A percentile compares a stretch with the other conserved stretches of the same genome.
Conservation (phyloP, 2,329 filamentous ascomycete species). For the Paecilomyces formosus region DNA sequence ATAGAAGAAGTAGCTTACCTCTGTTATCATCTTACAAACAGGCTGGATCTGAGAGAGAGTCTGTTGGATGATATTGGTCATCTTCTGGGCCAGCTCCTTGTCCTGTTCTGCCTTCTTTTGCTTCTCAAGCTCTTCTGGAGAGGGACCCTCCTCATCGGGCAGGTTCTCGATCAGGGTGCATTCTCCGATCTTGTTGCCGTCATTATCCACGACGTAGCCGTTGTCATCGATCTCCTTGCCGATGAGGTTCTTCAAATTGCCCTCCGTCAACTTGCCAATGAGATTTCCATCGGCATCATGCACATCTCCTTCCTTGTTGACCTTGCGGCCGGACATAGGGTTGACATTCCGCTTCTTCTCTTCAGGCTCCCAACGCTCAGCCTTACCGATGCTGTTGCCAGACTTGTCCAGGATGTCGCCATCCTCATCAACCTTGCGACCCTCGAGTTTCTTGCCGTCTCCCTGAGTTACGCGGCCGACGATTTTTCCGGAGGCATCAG, state of each 20-base stretch:
- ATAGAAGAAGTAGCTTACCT: conserved; percentile 40
- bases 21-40: conserved; percentile 77
- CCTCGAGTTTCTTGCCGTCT: conserved; percentile 56
- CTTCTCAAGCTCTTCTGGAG: conserved; percentile 44
- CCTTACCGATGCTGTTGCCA: conserved; percentile 61
- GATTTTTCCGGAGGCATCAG: conserved; percentile 46
- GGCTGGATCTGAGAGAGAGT: conserved; percentile 78
- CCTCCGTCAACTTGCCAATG: conserved; percentile 39
- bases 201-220: conserved; percentile 50
- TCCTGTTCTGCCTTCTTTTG: conserved; percentile 59
- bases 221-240: conserved; percentile 41
- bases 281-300: conserved; percentile 39
- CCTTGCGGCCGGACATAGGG: conserved; percentile 50
- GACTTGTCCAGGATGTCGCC: conserved; percentile 61
- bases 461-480: conserved; percentile 57
- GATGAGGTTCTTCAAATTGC: conserved; percentile 33
- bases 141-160: conserved; percentile 27
- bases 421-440: conserved; percentile 60
- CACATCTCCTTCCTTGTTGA: conserved; percentile 46
- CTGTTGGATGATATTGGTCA: conserved; percentile 64
- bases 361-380: conserved; percentile 61
- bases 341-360: conserved; percentile 49
- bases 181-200: conserved; percentile 58
- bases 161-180: conserved; percentile 48
- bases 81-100: conserved; percentile 68